These are phyloP conservation scores for Avena eriantha DNA, from an alignment of 176 grass and related monocot genomes.

Conservation along the genomic window DNA sequence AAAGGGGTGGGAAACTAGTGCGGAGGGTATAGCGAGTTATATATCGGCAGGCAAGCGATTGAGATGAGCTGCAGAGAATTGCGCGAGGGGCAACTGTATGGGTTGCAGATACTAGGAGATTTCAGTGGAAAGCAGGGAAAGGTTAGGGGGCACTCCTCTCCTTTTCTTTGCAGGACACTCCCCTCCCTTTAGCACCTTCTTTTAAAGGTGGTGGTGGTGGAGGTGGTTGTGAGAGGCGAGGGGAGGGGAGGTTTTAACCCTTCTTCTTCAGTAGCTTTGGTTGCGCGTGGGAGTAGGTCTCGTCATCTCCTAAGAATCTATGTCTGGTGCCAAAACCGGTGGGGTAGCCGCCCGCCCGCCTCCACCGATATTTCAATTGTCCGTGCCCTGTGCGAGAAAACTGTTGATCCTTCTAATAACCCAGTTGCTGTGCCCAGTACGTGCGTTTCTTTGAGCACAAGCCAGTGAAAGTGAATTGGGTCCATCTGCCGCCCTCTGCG, in stretches of 20 bases:
- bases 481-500: constrained; percentile 9
- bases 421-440: not conserved
- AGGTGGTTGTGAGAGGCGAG: constrained; percentile 44
- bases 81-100: constrained; percentile 49
- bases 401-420: constrained; percentile 28
- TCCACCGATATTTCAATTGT: constrained; percentile 67
- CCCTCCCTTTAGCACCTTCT: constrained; percentile 65
- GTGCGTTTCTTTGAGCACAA: constrained; percentile 31
- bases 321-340: constrained; percentile 63
- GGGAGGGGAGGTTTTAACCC: constrained; percentile 52
- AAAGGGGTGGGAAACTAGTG: constrained; percentile 43
- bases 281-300: constrained; percentile 42
- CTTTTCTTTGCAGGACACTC: constrained; percentile 62
- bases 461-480: constrained; percentile 54
- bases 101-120: constrained; percentile 52
- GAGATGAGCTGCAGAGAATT: constrained; percentile 47
- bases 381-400: constrained; percentile 26
- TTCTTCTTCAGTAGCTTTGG: constrained; percentile 32
- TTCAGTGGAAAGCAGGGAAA: constrained; percentile 69
- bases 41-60: constrained; percentile 39
- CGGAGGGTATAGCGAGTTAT: constrained; percentile 41
- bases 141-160: constrained; percentile 64
- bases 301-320: constrained; percentile 71
- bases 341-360: constrained; percentile 54
- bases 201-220: constrained; percentile 69